These are phyloP conservation scores for Aspergillus sp. DNA, from an alignment of 2,329 filamentous ascomycete genomes.

Conservation along the genomic window DNA sequence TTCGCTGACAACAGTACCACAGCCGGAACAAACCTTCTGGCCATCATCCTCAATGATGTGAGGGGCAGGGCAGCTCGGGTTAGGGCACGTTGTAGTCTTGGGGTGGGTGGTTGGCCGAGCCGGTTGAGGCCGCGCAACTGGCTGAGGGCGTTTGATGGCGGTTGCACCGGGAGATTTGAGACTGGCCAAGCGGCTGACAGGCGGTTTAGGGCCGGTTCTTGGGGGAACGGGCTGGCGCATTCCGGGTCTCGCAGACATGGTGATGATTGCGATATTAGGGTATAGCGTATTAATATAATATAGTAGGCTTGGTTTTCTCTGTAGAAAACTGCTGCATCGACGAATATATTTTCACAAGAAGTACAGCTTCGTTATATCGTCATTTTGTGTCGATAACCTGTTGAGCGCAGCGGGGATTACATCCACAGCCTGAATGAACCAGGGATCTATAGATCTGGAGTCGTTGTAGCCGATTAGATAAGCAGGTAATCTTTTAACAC, in stretches of 20 bases:
- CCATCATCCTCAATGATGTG: constrained; percentile 49
- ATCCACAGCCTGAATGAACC: neutral
- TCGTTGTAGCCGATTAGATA: neutral
- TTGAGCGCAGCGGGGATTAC: neutral
- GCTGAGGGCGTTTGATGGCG: constrained; percentile 39
- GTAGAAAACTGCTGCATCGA: neutral
- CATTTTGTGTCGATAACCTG: neutral
- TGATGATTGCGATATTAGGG: constrained; percentile 4
- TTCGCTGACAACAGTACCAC: constrained; percentile 80
- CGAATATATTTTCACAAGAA: neutral
- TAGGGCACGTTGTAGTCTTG: constrained; percentile 45
- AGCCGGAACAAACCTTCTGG: constrained; percentile 69
- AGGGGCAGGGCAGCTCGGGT: constrained; percentile 45
- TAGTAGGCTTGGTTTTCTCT: neutral
- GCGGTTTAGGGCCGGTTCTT: constrained; percentile 23
- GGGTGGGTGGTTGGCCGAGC: constrained; percentile 36
- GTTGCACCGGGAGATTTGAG: constrained; percentile 38
- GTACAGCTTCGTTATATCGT: neutral
- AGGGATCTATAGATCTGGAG: neutral
- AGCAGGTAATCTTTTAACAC: neutral
- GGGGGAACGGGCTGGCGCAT: constrained; percentile 34
- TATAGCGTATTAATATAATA: neutral
- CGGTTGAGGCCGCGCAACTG: constrained; percentile 30
- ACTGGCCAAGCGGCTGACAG: constrained; percentile 41
- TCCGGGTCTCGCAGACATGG: constrained; percentile 35